Evolutionary conservation across 805 yeast genomes (phyloP), one percentile per base, ranked within the genome.

Genomic region (Candida maesae): DNA sequence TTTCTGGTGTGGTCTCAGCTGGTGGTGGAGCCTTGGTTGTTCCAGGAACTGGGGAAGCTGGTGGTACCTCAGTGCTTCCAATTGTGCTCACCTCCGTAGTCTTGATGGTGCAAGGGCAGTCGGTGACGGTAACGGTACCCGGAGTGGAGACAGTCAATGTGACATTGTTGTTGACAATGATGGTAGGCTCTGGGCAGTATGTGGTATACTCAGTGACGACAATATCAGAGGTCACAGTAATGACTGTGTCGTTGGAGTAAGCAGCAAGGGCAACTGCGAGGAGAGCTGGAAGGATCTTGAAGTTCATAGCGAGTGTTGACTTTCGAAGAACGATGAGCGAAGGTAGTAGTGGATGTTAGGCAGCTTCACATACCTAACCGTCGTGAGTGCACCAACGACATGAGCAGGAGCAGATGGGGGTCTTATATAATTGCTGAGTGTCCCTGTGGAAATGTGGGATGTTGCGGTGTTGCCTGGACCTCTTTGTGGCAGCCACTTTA

Each of bases 121-220:
- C 82, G 58, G 95, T 83, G 77, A 85, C 74, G 64, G 93, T 85
- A 58, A 86, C 66, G 54, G 95, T 85, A 64, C 91, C 83, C 47
- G 91, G 79, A 57, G 65, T 81, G 47, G 90, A 78, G 61, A 82
- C 88, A 52, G 84, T 78, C 78, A 78, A 74, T 60, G 91, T 83
- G 63, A 63, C 62, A 72, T 73, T 73, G 75, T 79, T 81, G 65
- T 79, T 77, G 50, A 70, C 71, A 46, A 85, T 57, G 46, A 74
- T 66, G 55, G 95, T 86, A 38, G 95, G 67, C 49, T 59, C 68
- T 64, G 95, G 95, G 68, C 95, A 85, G 83, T 81, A 84, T 56
- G 95, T 84, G 68, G 84, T 78, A 76, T 70, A 74, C 59, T 70
- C 81, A 24, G 55, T 47, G 34, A 45, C 50, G 14, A 51, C 49